Conservation (phyloP, 164 flowering plant genomes). For the Tetrastigma voinierianum region DNA sequence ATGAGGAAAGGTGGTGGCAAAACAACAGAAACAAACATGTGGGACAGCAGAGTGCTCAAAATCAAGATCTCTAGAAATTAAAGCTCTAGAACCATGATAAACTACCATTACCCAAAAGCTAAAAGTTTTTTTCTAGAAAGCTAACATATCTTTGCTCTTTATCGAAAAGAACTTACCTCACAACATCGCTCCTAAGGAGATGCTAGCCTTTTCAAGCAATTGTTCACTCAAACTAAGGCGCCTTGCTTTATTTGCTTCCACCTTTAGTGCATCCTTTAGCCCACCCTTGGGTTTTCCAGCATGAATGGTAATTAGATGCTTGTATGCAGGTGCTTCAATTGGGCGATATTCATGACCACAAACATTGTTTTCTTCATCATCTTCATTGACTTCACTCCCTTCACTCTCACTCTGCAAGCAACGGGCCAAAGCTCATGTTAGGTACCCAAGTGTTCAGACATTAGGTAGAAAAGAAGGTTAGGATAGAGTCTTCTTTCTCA, state of each 20-base stretch:
- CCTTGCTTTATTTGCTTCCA: slow-evolving; percentile 36
- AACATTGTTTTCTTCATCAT: slow-evolving; percentile 22
- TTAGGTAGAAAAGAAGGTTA: neutral
- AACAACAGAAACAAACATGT: no score
- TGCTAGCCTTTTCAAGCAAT: slow-evolving; percentile 35
- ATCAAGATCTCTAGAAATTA: no score
- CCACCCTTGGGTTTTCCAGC: slow-evolving; percentile 50
- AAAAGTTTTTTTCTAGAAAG: no score
- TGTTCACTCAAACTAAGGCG: slow-evolving; percentile 63
- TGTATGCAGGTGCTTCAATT: slow-evolving; percentile 32
- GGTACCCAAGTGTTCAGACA: neutral
- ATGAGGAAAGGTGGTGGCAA: no score
- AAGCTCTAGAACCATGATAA: no score
- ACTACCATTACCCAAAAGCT: no score
- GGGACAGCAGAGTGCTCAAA: no score
- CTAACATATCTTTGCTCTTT: no score
- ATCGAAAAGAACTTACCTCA: slow-evolving; percentile 32
- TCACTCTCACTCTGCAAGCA: slow-evolving; percentile 36
- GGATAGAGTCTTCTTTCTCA: neutral
- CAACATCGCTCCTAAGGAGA: slow-evolving; percentile 33
- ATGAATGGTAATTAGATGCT: slow-evolving; percentile 46
- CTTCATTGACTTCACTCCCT: slow-evolving; percentile 19
- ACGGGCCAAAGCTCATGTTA: neutral
- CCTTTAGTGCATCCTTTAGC: slow-evolving; percentile 35
- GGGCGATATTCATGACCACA: slow-evolving; percentile 7